Conservation (phyloP, 1,139 yeast genomes). For the Fermentozyma sake region DNA sequence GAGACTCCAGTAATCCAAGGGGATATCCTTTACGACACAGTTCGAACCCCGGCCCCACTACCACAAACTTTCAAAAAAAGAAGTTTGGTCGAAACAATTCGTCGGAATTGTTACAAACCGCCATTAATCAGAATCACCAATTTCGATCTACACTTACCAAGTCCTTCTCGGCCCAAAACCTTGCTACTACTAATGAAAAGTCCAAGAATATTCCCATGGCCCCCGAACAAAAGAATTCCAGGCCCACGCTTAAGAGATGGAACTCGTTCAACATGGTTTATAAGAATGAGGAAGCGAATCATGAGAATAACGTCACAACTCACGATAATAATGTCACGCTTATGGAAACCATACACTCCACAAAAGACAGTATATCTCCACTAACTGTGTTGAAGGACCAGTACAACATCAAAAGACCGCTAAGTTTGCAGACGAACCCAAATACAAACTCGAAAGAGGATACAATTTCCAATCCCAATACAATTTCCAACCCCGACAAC, state of each 20-base stretch:
- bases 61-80: constrained; percentile 2
- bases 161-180: constrained; percentile 6
- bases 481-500: constrained; percentile 16
- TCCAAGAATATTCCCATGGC: constrained; percentile 21
- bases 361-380: constrained; percentile 20
- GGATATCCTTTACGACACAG: background rate
- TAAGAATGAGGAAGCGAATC: constrained; percentile 1
- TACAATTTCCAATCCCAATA: too few relatives aligned
- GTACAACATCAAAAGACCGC: constrained; percentile 25
- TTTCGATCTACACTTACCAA: constrained; percentile 5
- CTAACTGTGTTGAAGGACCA: constrained; percentile 27
- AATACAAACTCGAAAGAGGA: too few relatives aligned
- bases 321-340: constrained; percentile 2
- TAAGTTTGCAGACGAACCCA: constrained; percentile 2
- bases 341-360: background rate
- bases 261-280: constrained; percentile 12
- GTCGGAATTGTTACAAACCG: constrained; percentile 3
- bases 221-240: background rate
- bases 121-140: constrained; percentile 6
- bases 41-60: background rate
- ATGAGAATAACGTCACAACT: constrained; percentile 1
- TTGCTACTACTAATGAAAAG: constrained; percentile 7
- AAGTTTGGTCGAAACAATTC: constrained; percentile 3
- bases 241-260: constrained; percentile 23
- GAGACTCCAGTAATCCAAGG: background rate